A percentile compares a stretch with the other conserved stretches of the same genome.
phyloP scores from a whole-genome alignment of 139 green algal species.

The Closterium sp. region DNA sequence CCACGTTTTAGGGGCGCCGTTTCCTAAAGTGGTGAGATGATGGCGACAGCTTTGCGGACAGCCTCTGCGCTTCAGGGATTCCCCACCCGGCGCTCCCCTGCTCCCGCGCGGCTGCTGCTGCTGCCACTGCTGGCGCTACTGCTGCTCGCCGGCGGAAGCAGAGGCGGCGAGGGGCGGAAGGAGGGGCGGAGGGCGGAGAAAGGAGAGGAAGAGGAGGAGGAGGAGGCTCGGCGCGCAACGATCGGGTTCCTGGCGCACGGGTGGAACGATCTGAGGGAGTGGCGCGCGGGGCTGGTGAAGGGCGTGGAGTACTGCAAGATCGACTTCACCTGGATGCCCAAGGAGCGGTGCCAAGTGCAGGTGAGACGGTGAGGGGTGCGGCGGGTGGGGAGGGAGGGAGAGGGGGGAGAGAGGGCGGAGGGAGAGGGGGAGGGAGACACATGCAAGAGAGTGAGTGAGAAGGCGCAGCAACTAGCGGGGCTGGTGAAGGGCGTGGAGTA shows the following conservation, averaged over 20 bases:
- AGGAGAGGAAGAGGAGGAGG: neutral
- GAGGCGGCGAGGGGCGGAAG: neutral
- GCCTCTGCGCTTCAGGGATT: neutral
- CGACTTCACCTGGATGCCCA: neutral
- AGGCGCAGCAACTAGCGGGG: too few relatives aligned
- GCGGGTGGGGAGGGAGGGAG: too few relatives aligned
- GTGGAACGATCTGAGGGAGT: slow-evolving; percentile 2
- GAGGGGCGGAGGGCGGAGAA: neutral
- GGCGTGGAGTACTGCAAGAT: neutral
- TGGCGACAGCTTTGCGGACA: neutral
- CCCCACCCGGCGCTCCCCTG: neutral
- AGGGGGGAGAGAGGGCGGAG: too few relatives aligned
- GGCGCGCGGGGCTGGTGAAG: neutral
- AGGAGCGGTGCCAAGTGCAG: neutral
- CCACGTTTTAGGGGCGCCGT: too few relatives aligned
- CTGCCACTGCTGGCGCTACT: neutral
- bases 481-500: neutral
- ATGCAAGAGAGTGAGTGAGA: too few relatives aligned
- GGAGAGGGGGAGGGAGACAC: too few relatives aligned
- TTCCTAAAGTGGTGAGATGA: neutral
- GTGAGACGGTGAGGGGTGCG: neutral
- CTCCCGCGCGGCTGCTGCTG: neutral
- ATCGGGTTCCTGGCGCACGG: neutral
- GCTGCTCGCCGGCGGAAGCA: neutral
- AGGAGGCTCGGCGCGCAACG: neutral